These are phyloP conservation scores for Pistacia integerrima DNA, from an alignment of 345 rosid species.

Conservation along the genomic window DNA sequence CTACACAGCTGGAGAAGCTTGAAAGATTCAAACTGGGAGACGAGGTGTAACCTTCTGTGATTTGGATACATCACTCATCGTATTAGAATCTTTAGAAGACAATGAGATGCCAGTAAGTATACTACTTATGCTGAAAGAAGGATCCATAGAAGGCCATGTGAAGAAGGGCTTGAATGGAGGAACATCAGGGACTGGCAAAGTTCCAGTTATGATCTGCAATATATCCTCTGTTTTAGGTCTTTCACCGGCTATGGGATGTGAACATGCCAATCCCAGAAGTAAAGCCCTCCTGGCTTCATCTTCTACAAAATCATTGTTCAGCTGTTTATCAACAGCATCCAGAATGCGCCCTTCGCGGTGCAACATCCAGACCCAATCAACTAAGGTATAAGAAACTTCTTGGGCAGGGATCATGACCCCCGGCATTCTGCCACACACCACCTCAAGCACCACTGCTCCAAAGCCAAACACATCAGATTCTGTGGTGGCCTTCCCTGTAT, in stretches of 20 bases:
- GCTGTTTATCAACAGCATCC: slow-evolving; percentile 42
- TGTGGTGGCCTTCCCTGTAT: slow-evolving; percentile 40
- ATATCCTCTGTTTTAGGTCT: slow-evolving; percentile 37
- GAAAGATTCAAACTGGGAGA: slow-evolving; percentile 11
- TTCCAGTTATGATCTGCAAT: slow-evolving; percentile 40
- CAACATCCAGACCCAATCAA: slow-evolving; percentile 51
- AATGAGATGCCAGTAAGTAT: slow-evolving; percentile 14
- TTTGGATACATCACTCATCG: not conserved
- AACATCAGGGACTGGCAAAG: slow-evolving; percentile 33
- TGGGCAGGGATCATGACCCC: slow-evolving; percentile 28
- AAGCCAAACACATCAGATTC: slow-evolving; percentile 54
- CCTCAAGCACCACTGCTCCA: slow-evolving; percentile 49
- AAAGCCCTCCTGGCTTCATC: slow-evolving; percentile 39
- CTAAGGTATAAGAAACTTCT: slow-evolving; percentile 28
- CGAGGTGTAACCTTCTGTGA: not conserved
- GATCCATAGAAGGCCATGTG: slow-evolving; percentile 33
- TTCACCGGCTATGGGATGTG: slow-evolving; percentile 38
- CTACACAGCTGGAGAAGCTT: not conserved
- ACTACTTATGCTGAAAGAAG: not conserved
- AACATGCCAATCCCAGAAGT: slow-evolving; percentile 48
- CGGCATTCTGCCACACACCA: slow-evolving; percentile 38
- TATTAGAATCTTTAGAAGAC: slow-evolving; percentile 20
- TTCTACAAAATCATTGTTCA: slow-evolving; percentile 15
- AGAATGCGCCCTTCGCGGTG: slow-evolving; percentile 37
- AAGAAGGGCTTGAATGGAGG: slow-evolving; percentile 46